Evolutionary conservation across 768 basidiomycete species (phyloP), one percentile per base, ranked within the genome.

Genomic region (Multifurca ochricompacta): DNA sequence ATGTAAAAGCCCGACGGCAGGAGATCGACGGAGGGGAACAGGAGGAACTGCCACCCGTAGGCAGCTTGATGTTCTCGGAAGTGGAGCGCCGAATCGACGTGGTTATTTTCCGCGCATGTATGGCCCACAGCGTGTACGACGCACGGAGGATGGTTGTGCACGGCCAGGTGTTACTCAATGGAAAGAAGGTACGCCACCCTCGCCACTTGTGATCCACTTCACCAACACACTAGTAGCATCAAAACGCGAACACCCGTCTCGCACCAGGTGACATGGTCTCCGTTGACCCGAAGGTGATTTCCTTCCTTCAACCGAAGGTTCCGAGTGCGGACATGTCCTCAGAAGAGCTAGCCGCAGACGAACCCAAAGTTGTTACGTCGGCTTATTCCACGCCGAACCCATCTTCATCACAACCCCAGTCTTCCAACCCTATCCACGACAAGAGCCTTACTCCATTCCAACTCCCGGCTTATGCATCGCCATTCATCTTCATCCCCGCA

Each of bases 61-160:
- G 90, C 46, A 92, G 89, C 67, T 79, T 99, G 78, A 94, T 98
- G 89, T 89, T 94, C 68, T 69, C 81, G 0, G 91, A 97, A 69
- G 78, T 98, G n/a, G 96, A 99, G 75, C 77, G 93, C 66, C 69
- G 96, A 68, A 78, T 99, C 67, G 96, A 99, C 64, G 85, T 91
- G 41, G 81, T 97, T 67, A 71, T 98, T 46, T 98, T 97, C 71
- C 75, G 94, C 44, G 80, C 81, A 52, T 95, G 94, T 66, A 84
- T 98, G 61, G 86, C 85, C 27, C 79, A 82, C 57, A 92, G 88
- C 64, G 86, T 94, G 43, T 96, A 93, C 68, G 85, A 91, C 62
- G 96, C 96, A 3, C 75, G 92, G 62, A 72, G 85, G 57, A 69
- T 97, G 62, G 85, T 98, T 61, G 74, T 93, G 18, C 88, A 91